Percentiles rank a stretch among this genome's conserved stretches.
Evolutionary conservation across 306 rosid species (phyloP).

Genomic region (Trifolium pratense): DNA sequence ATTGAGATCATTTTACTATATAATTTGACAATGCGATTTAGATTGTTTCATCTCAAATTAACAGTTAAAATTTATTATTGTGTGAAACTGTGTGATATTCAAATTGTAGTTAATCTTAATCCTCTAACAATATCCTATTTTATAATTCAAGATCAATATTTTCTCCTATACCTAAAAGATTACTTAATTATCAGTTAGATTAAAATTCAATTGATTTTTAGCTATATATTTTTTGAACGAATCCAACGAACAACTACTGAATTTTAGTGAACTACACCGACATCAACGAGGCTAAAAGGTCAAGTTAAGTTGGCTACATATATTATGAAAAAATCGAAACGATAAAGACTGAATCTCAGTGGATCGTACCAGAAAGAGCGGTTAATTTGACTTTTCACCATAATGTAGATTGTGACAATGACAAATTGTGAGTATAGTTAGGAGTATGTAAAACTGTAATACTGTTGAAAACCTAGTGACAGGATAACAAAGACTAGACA

Average conservation of each 20-base stretch:
- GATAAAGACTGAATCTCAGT: background rate
- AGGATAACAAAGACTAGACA: constrained; percentile 27
- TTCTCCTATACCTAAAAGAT: too few relatives aligned
- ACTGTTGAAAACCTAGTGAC: constrained; percentile 31
- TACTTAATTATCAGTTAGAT: background rate
- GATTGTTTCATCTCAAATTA: too few relatives aligned
- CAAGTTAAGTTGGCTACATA: background rate
- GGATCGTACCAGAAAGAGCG: background rate
- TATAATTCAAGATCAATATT: constrained; percentile 22
- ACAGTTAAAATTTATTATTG: too few relatives aligned
- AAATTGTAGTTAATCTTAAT: too few relatives aligned
- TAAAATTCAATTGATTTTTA: constrained; percentile 27
- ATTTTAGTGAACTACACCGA: background rate
- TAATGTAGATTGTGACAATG: constrained; percentile 14
- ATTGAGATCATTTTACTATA: too few relatives aligned
- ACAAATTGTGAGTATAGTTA: background rate
- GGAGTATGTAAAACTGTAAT: constrained; percentile 36
- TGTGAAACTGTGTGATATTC: too few relatives aligned
- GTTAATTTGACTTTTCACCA: constrained; percentile 18
- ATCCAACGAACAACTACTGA: too few relatives aligned
- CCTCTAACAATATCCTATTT: background rate
- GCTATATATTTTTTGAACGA: too few relatives aligned
- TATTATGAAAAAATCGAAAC: too few relatives aligned
- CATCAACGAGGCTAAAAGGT: background rate
- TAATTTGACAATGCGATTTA: too few relatives aligned